These are phyloP conservation scores for Tillandsia leiboldiana DNA, from an alignment of 176 grass and related monocot genomes.

Conservation along the genomic window DNA sequence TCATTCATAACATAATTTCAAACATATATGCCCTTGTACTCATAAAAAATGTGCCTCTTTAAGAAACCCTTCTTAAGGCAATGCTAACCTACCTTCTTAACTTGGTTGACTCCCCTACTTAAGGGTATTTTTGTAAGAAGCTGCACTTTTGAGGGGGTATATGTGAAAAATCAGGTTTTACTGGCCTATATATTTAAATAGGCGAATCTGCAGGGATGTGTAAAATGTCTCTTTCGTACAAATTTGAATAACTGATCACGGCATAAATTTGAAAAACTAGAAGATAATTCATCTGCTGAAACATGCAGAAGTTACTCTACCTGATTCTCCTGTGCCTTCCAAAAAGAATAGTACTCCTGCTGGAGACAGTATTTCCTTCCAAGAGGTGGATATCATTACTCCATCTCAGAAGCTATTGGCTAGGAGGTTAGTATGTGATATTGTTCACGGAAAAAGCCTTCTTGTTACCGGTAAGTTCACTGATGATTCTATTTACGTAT, in stretches of 20 bases:
- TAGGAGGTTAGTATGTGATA: slow-evolving; percentile 61
- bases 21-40: no score
- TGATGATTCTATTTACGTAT: slow-evolving; percentile 14
- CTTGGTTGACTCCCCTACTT: no score
- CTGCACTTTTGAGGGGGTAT: no score
- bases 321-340: slow-evolving; percentile 38
- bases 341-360: slow-evolving; percentile 29
- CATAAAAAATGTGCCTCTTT: no score
- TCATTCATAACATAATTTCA: no score
- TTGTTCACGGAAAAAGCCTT: slow-evolving; percentile 68
- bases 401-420: slow-evolving; percentile 79
- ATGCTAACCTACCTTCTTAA: no score
- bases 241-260: not conserved
- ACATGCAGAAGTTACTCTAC: slow-evolving; percentile 31
- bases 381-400: slow-evolving; percentile 80
- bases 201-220: no score
- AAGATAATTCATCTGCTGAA: slow-evolving; percentile 3
- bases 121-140: no score
- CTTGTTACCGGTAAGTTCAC: slow-evolving; percentile 66
- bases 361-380: slow-evolving; percentile 72
- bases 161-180: no score
- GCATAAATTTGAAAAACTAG: not conserved
- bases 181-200: no score
- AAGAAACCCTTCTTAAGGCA: no score
- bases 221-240: no score